Base-by-base conservation (phyloP, 208 protist genomes). In the Herpetomonas samuelpessoai region DNA sequence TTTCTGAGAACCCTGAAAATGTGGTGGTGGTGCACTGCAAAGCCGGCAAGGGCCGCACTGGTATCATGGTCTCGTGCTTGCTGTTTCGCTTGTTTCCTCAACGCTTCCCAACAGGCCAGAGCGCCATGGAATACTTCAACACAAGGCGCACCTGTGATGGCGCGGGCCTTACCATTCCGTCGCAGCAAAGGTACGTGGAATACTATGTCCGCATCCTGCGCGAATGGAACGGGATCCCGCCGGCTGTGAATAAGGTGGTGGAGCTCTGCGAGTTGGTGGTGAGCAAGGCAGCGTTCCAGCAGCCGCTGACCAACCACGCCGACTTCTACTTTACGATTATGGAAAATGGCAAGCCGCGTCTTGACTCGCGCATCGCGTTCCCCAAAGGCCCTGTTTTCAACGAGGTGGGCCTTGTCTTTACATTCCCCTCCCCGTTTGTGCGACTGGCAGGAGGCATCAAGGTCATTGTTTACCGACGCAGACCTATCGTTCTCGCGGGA, bases 11-110 rank as follows among this genome's bases (percentile, higher is more conserved):
- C 66, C 39, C 59, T 31, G 54, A 73, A 1, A 97, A 98, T 67
- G 83, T 97, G 2, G 79, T 85, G 12, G 96, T 78, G 2, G 55
- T 98, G 29, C 97, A 99, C 70, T 99, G 97, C 76, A 98, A 98
- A 62, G 96, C 97, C 0, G 97, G 97, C n/a, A 99, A 98, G 65
- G 97, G 95, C 0, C 69, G 97, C 16, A 98, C 96, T n/a, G 97
- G 97, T 27, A 58, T 97, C 46, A 97, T 99, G 91, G 80, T 98
- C n/a, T 86, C 72, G 45, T 84, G 84, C 58, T 60, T 91, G 22
- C 75, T 96, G 16, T 54, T 77, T 52, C 60, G 61, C 19, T 26
- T 76, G 51, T 71, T 81, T 41, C 77, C 65, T 9, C 46, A 71
- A 0, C 1, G 41, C 24, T 70, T 83, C 45, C 22, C 49, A 35